phyloP scores from a whole-genome alignment of 176 grass and related monocot genomes.

The Juncus inflexus region DNA sequence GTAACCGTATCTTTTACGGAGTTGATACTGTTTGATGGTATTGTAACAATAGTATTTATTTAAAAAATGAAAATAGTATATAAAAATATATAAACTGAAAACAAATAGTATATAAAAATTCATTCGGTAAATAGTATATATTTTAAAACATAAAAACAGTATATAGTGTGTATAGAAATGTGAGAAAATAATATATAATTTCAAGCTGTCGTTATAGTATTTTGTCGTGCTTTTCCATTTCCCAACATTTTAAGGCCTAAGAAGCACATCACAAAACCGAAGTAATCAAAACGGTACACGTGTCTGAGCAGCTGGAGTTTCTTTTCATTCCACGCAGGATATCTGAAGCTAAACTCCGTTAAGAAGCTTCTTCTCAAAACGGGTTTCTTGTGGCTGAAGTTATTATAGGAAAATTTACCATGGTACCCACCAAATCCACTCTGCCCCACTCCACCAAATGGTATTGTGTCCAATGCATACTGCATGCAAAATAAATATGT shows the following conservation, averaged over 20 bases:
- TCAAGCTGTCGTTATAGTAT: no score
- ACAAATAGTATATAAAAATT: no score
- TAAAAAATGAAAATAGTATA: no score
- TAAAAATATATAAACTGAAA: no score
- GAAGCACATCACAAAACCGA: constrained; percentile 45
- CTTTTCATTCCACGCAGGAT: constrained; percentile 69
- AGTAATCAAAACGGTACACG: constrained; percentile 49
- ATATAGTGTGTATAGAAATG: no score
- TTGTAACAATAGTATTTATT: no score
- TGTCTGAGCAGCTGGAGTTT: constrained; percentile 64
- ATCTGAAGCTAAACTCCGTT: constrained; percentile 53
- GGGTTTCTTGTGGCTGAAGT: constrained; percentile 90
- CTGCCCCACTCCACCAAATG: constrained; percentile 77
- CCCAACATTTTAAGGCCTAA: constrained; percentile 32
- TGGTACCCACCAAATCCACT: constrained; percentile 93
- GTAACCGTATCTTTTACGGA: constrained; percentile 21
- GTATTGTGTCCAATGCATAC: constrained; percentile 56
- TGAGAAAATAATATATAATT: no score
- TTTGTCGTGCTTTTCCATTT: no score
- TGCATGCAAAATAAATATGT: constrained; percentile 14
- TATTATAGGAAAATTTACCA: constrained; percentile 83
- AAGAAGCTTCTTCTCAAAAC: constrained; percentile 59
- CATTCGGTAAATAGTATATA: no score
- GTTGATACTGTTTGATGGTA: no score
- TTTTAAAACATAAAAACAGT: no score